These are phyloP conservation scores for Epichloe brachyelytri DNA, from an alignment of 2,329 filamentous ascomycete species.

Conservation along the genomic window DNA sequence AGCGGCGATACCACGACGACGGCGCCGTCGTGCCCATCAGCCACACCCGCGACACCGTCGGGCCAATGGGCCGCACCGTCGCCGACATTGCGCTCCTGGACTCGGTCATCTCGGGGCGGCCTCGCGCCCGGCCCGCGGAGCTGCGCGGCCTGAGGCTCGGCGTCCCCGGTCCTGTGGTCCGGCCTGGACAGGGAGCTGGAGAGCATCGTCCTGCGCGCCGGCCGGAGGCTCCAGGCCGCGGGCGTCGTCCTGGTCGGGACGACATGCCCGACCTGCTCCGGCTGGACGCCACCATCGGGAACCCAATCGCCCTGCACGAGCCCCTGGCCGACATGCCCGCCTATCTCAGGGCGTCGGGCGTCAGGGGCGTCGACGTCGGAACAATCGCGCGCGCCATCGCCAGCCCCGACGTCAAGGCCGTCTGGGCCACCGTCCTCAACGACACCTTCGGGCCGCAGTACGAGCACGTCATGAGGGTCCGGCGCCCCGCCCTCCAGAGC, in stretches of 20 bases:
- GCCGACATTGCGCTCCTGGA: constrained; percentile 51
- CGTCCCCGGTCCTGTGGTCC: constrained; percentile 8
- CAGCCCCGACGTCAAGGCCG: neutral
- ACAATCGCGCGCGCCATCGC: constrained; percentile 6
- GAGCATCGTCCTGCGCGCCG: constrained; percentile 1
- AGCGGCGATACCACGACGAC: constrained; percentile 8
- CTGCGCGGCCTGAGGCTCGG: constrained; percentile 6
- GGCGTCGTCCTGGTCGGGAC: constrained; percentile 7
- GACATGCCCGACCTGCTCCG: constrained; percentile 8
- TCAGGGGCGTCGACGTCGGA: neutral
- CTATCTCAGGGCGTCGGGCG: constrained; percentile 5
- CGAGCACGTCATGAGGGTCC: constrained; percentile 5
- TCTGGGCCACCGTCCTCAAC: neutral
- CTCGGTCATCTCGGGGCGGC: constrained; percentile 46
- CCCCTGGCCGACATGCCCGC: constrained; percentile 5
- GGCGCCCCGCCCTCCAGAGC: constrained; percentile 8
- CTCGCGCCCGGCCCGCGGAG: neutral
- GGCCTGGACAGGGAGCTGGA: constrained; percentile 7
- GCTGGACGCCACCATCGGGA: constrained; percentile 4
- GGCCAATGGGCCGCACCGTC: constrained; percentile 51
- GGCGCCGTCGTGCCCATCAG: constrained; percentile 48
- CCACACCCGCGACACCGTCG: constrained; percentile 51
- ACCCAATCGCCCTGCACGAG: constrained; percentile 6
- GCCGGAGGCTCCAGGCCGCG: constrained; percentile 3
- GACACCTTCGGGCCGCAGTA: constrained; percentile 3